Evolutionary conservation across 441 rosid genomes (phyloP), one percentile per base, ranked within the genome.

Genomic region (Adansonia grandidieri): DNA sequence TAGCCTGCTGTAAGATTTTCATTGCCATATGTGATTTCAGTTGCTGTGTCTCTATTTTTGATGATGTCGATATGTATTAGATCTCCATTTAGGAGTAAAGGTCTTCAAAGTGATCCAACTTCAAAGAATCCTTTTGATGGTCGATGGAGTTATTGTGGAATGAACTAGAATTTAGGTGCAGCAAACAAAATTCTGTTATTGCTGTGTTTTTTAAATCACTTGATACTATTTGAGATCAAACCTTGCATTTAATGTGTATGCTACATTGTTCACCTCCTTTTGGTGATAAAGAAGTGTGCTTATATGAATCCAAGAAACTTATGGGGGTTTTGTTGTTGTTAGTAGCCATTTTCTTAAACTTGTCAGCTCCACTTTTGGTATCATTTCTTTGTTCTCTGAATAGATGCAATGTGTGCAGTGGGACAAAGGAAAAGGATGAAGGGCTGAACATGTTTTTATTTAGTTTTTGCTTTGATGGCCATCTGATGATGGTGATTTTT

Each of bases 401-500:
- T 32, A 54, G 44, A 54, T 54, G 14, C 9, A 24, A 32, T 32
- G 14, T 53, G 47, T 2, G 7, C 48, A 51, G 47, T 28, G 47
- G 20, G 47, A 2, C 9, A 32, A 71, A 54, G 48, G 63, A 56
- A 72, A 56, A 37, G 63, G 64, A 9, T 32, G 64, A 72, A 54
- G 17, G 17, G 63, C 15, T 17, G 9, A 54, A 72, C 28, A 72
- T 72, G 64, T 54, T 72, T 56, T 71, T 44, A 9, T 32, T 17
- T 71, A 32, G n/a, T 71, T 71, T 71, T 72, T n/a, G 40, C 37
- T 14, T 72, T 72, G 47, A 3, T 54, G 32, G 32, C n/a, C n/a
- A 54, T 54, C 48, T 7, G 6, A 37, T 32, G 75, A 37, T n/a
- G 15, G 9, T 51, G 57, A 14, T 47, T 58, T 24, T 69, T 48